Evolutionary conservation across 179 eudicot species (phyloP), one percentile per base, ranked within the genome.

Genomic region (Drosera spatulata): DNA sequence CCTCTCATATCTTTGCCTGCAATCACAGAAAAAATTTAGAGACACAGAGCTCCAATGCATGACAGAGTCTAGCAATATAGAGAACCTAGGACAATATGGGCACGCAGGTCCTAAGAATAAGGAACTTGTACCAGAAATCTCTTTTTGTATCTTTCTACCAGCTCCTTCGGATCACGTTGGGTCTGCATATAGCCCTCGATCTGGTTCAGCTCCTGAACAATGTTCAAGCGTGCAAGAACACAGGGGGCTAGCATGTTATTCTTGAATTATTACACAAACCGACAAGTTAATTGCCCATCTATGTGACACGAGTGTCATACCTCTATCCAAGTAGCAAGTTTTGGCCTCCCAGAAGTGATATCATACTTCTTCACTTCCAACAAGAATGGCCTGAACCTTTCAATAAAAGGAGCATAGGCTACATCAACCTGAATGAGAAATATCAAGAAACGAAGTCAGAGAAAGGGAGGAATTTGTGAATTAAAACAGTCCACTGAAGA

Each of bases 351-450:
- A 44, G 41, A 65, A 12, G 82, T 78, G 44, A 87, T 73, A 64
- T 85, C 87, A 61, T 82, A 83, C 11, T 77, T 79, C 79, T 70
- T 80, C 42, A 83, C 78, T 56, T 83, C 87, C 50, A 75, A 61
- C 65, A 87, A 62, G 77, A 75, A 82, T 45, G 82, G 74, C 40
- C 73, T 74, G 55, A 73, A 81, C 69, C 96, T 83, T 70, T 88
- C 93, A 63, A 88, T 62, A 58, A 85, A 79, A n/a, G 96, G 96
- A 65, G 73, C 84, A 74, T 85, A 88, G 62, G 96, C 96, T 60
- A 88, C 81, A 65, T 88, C 93, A 66, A 83, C 93, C 96, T 88
- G 82, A 58, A 58, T 56, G 13, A 4, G 39, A 11, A 84, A 44
- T 11, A 40, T 1, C 15, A 14, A 53, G 0, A 55, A 22, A 13